Conservation (phyloP, 192 early-diverging fungal genomes). For the Linnemannia hyalina region DNA sequence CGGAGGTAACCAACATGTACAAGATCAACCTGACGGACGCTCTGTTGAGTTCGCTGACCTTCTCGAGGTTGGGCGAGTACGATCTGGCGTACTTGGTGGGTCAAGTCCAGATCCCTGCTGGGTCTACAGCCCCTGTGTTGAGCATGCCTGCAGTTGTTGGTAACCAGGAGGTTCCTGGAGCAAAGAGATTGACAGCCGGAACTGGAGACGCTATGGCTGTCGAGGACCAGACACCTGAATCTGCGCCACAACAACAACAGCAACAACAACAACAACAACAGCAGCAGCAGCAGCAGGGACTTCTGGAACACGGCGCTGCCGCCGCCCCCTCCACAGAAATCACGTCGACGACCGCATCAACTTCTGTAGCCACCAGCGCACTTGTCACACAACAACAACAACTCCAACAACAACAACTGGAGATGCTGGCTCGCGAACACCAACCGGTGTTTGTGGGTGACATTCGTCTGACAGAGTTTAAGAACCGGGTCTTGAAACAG, state of each 20-base stretch:
- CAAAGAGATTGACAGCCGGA: conserved; percentile 7
- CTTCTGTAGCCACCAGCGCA: not conserved
- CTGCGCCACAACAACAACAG: not conserved
- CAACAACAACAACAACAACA: not conserved
- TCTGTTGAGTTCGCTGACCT: conserved; percentile 80
- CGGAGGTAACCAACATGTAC: conserved; percentile 89
- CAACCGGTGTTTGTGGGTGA: conserved; percentile 88
- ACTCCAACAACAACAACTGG: conserved; percentile 40
- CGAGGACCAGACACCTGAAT: not conserved
- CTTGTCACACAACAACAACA: conserved; percentile 37
- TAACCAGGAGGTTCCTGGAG: not conserved
- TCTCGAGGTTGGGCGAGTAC: conserved; percentile 85
- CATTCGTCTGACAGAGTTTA: conserved; percentile 86
- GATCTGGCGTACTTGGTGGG: conserved; percentile 84
- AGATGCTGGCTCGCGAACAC: conserved; percentile 54
- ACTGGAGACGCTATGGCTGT: not conserved
- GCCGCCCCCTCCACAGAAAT: not conserved
- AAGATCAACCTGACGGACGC: conserved; percentile 91
- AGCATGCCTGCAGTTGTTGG: conserved; percentile 67
- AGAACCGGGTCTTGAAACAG: conserved; percentile 69
- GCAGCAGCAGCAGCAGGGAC: not conserved
- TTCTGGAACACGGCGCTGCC: not conserved
- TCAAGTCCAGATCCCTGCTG: conserved; percentile 73
- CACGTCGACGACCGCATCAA: not conserved
- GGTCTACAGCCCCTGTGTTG: conserved; percentile 78